Percentiles rank a stretch among this genome's conserved stretches.
Conservation (phyloP, 495 filamentous ascomycete species). For the Amniculicola lignicola region DNA sequence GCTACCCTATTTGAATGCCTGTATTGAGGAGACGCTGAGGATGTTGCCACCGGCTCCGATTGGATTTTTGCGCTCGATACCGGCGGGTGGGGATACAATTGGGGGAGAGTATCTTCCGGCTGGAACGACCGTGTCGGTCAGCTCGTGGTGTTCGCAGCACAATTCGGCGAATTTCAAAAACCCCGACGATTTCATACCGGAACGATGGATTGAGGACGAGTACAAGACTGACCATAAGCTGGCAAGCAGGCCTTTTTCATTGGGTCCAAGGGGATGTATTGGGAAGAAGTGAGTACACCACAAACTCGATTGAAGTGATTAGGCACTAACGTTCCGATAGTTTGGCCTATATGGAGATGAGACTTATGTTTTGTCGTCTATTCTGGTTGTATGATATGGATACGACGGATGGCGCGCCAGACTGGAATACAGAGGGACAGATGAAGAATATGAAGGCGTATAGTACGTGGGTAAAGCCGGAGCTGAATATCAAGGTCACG, state of each 20-base stretch:
- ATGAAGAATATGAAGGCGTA: constrained; percentile 33
- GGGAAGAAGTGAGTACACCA: constrained; percentile 33
- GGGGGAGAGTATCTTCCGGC: constrained; percentile 24
- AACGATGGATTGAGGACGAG: constrained; percentile 20
- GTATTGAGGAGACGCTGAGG: constrained; percentile 27
- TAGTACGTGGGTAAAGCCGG: constrained; percentile 28
- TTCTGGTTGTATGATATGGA: constrained; percentile 49
- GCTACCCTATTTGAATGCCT: constrained; percentile 27
- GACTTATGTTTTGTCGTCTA: constrained; percentile 42
- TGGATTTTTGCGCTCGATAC: constrained; percentile 17
- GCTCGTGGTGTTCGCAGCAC: constrained; percentile 26
- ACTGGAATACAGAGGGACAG: constrained; percentile 39
- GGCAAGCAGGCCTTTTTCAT: constrained; percentile 26
- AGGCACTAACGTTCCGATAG: constrained; percentile 29
- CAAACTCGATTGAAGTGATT: too few species aligned
- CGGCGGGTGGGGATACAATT: constrained; percentile 23
- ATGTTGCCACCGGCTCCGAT: constrained; percentile 29
- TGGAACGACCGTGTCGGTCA: constrained; percentile 30
- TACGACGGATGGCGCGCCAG: constrained; percentile 35
- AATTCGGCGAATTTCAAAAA: constrained; percentile 29
- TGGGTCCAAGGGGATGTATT: constrained; percentile 32
- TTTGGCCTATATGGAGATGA: constrained; percentile 49
- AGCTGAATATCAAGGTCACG: constrained; percentile 18
- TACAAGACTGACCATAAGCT: constrained; percentile 25
- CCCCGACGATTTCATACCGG: constrained; percentile 28